phyloP scores from a whole-genome alignment of 257 asterid species.

The Primulina tabacum region DNA sequence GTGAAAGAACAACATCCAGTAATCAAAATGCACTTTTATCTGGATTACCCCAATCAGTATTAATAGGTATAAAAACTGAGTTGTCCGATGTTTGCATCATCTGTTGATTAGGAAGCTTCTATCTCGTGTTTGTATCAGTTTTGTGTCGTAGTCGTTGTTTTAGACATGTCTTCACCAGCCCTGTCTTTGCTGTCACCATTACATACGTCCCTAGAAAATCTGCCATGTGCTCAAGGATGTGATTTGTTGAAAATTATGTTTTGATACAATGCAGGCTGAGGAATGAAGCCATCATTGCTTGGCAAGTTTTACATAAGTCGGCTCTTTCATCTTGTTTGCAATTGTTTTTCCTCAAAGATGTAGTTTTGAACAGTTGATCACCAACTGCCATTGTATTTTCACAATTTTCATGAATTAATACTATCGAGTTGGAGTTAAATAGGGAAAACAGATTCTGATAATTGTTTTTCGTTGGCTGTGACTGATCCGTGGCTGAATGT shows the following conservation, averaged over 20 bases:
- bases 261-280: slow-evolving; percentile 36
- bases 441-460: slow-evolving; percentile 18
- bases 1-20: not conserved
- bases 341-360: slow-evolving; percentile 26
- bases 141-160: not conserved
- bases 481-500: not conserved
- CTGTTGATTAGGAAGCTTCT: slow-evolving; percentile 6
- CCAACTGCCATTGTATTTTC: slow-evolving; percentile 23
- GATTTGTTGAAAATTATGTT: not conserved
- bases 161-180: not conserved
- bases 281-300: slow-evolving; percentile 27
- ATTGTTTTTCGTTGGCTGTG: slow-evolving; percentile 1
- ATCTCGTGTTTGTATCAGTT: not conserved
- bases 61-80: not conserved
- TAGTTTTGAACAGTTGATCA: slow-evolving; percentile 18
- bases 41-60: not conserved
- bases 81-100: not conserved
- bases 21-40: not conserved
- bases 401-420: slow-evolving; percentile 25
- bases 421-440: slow-evolving; percentile 17
- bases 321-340: slow-evolving; percentile 25
- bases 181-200: not conserved
- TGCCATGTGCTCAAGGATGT: not conserved
- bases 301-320: slow-evolving; percentile 11
- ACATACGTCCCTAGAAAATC: not conserved